Evolutionary conservation across 495 filamentous ascomycete genomes (phyloP), one percentile per base, ranked within the genome.

Genomic region (Neurospora tetraspora): DNA sequence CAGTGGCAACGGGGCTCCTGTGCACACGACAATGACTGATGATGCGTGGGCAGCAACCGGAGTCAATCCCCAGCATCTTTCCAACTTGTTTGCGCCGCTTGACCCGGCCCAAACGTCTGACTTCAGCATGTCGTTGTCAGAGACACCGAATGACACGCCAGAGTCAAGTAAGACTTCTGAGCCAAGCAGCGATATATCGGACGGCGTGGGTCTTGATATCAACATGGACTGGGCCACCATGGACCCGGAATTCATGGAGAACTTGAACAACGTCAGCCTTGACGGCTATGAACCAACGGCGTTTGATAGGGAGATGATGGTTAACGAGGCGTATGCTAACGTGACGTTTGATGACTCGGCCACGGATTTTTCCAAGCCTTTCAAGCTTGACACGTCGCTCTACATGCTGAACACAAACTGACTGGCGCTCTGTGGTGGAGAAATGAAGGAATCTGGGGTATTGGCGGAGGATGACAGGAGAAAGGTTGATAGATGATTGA

Each of bases 91-190:
- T 37, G 73, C 74, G 12, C 72, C 75, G 12, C 34, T 76, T 40
- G 79, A 81, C n/a, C 39, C 79, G 16, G 69, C 81, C 6, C 75
- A 65, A 84, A 80, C 14, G 77, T 85, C 80, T 0, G 86, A 88
- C 65, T 81, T 85, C 77, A 81, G 75, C 68, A 76, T 83, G 10
- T 87, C 86, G 72, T 81, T 85, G 37, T 78, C 79, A 12, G 73
- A 85, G 53, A 85, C 86, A 61, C 86, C 86, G 0, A 87, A 88
- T 39, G 86, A 88, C 73, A 88, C 86, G 11, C 86, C 86, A 8
- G 86, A 88, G 69, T 88, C 86, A 10, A 84, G 82, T 77, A 87
- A 87, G 75, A 74, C 78, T 53, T 87, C 86, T 36, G 86, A 88
- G 71, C 83, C 84, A 31, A 88, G 83, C 68, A 87, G 85, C 75